Evolutionary conservation across 371 early-diverging fungal species (phyloP), one percentile per base, ranked within the genome.

Genomic region (Mycotypha africana): DNA sequence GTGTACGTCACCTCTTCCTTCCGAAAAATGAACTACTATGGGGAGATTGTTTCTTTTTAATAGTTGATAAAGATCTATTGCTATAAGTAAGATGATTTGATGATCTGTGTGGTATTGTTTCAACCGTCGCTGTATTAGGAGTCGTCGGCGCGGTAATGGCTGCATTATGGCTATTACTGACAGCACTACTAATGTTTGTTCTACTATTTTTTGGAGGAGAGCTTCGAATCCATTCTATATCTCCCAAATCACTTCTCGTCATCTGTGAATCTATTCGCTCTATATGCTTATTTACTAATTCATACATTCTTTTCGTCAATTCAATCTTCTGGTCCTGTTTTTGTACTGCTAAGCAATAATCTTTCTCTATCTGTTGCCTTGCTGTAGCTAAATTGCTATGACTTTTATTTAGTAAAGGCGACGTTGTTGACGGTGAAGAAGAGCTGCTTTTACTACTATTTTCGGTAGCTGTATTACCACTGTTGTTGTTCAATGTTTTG

Each of bases 251-350:
- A 19, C 49, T 67, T 38, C 67, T 64, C 2, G 66, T 60, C 56
- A 70, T 68, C 41, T 74, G 70, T 19, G 68, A 63, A 49, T 74
- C 75, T 17, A 74, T 59, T 5, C 75, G 62, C 26, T 74, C 75
- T 46, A 74, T 74, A 42, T 74, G 75, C 21, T 69, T 49, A 20
- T 62, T 65, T 2, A 74, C 62, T 2, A 74, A 53, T 21, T 74
- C 75, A 38, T 70, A 70, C 75, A 74, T 74, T 23, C 62, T 49
- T 43, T 68, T 53, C 3, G 75, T 66, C 15, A 74, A 47, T 22
- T 70, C 69, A 15, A 74, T 74, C 38, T 74, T 74, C 20, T 74
- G 67, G 42, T 74, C 75, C 37, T 74, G 75, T 30, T 70, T 70
- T 26, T 70, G 66, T 32, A 74, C 45, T 20, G 75, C 75, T 6